A percentile compares a stretch with the other conserved stretches of the same genome.
These are phyloP conservation scores for Millerago galiae DNA, from an alignment of 805 yeast species.

Conservation along the genomic window DNA sequence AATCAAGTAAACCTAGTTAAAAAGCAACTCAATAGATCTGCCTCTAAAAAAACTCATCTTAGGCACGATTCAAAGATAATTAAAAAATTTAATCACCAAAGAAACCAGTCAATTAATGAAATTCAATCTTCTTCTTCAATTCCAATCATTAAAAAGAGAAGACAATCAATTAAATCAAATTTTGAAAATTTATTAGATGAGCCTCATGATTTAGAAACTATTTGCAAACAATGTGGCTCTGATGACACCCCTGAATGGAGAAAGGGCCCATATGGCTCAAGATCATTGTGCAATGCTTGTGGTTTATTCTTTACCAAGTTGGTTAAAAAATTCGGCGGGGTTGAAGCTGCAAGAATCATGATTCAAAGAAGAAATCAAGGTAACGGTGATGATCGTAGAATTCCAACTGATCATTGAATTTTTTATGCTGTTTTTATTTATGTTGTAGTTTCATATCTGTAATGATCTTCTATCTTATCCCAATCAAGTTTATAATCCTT, in stretches of 20 bases:
- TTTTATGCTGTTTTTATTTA: neutral
- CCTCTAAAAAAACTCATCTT: neutral
- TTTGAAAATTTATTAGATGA: too few species aligned
- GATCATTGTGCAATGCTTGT: slow-evolving; percentile 88
- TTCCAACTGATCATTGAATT: slow-evolving; percentile 14
- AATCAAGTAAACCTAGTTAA: neutral
- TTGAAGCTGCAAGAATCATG: slow-evolving; percentile 23
- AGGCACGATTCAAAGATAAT: neutral
- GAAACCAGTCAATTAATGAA: neutral
- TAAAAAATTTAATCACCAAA: neutral
- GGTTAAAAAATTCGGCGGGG: slow-evolving; percentile 39
- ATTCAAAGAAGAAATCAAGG: slow-evolving; percentile 19
- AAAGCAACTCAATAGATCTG: neutral
- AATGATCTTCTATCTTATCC: slow-evolving; percentile 1
- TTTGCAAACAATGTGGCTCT: slow-evolving; percentile 67
- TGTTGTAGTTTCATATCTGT: neutral
- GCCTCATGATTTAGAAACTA: too few species aligned
- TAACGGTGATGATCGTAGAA: slow-evolving; percentile 23
- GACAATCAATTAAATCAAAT: slow-evolving; percentile 2
- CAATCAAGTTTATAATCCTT: slow-evolving; percentile 5
- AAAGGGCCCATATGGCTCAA: slow-evolving; percentile 76
- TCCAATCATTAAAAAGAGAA: too few species aligned
- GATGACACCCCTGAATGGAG: slow-evolving; percentile 90
- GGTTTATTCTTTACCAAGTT: slow-evolving; percentile 71
- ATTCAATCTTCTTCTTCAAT: too few species aligned